These are phyloP conservation scores for Aureobasidium sp. DNA, from an alignment of 2,329 filamentous ascomycete genomes.

Conservation along the genomic window DNA sequence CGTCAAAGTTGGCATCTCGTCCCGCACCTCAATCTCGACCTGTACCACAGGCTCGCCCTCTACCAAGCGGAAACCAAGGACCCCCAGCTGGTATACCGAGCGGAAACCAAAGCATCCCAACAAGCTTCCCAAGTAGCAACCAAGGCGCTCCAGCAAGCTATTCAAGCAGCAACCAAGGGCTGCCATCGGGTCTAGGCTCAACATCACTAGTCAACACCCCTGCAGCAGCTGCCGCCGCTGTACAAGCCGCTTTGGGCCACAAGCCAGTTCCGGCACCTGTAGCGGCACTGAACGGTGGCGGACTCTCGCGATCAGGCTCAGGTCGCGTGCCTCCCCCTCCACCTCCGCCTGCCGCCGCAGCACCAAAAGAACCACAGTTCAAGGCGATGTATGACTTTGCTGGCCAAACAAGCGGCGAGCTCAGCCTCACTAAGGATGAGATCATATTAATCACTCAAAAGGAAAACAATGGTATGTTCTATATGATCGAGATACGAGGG, in stretches of 20 bases:
- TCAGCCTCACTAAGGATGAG: constrained; percentile 71
- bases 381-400: constrained; percentile 90
- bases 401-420: constrained; percentile 75
- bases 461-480: constrained; percentile 75
- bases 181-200: constrained; percentile 2
- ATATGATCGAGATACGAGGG: background rate
- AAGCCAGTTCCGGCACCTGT: constrained; percentile 36
- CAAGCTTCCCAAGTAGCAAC: too few species aligned
- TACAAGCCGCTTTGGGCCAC: constrained; percentile 20
- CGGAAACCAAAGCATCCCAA: too few species aligned
- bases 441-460: constrained; percentile 87
- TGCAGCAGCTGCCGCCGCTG: constrained; percentile 41
- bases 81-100: too few species aligned
- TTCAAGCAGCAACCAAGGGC: background rate
- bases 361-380: constrained; percentile 63
- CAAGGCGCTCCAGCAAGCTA: too few species aligned
- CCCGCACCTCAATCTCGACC: constrained; percentile 35
- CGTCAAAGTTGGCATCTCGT: constrained; percentile 58
- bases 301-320: constrained; percentile 32
- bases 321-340: constrained; percentile 50
- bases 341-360: constrained; percentile 52
- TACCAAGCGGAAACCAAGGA: constrained; percentile 20
- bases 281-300: constrained; percentile 40
- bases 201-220: constrained; percentile 25
- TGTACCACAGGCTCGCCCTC: constrained; percentile 36